These are phyloP conservation scores for Glarea lozoyensis DNA, from an alignment of 495 filamentous ascomycete species.

Conservation along the genomic window DNA sequence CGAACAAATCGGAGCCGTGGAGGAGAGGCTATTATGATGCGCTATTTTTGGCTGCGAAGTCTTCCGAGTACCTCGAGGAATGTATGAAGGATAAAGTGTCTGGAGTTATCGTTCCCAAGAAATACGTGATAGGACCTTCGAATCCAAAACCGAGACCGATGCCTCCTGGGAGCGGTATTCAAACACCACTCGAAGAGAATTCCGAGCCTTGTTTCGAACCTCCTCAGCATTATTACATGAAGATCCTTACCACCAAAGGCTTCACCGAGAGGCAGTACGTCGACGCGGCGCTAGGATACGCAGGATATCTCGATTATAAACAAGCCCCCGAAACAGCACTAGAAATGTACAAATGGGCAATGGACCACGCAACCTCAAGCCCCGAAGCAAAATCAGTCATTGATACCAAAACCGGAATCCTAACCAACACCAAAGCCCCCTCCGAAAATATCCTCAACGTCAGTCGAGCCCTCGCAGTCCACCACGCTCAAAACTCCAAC, in stretches of 20 bases:
- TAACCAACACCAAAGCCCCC: slow-evolving; percentile 42
- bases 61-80: slow-evolving; percentile 72
- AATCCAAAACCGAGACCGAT: slow-evolving; percentile 73
- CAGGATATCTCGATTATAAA: slow-evolving; percentile 76
- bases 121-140: slow-evolving; percentile 68
- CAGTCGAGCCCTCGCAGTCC: slow-evolving; percentile 67
- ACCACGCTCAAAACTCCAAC: slow-evolving; percentile 59
- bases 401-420: slow-evolving; percentile 49
- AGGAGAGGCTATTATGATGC: slow-evolving; percentile 72
- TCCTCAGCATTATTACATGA: slow-evolving; percentile 66
- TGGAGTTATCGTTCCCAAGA: slow-evolving; percentile 54
- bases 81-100: slow-evolving; percentile 61
- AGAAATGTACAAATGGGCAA: slow-evolving; percentile 61
- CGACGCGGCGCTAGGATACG: slow-evolving; percentile 72
- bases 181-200: slow-evolving; percentile 63
- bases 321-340: slow-evolving; percentile 47
- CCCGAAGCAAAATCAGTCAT: slow-evolving; percentile 39
- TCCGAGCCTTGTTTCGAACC: slow-evolving; percentile 53
- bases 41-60: slow-evolving; percentile 64
- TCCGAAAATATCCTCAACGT: slow-evolving; percentile 66
- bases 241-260: slow-evolving; percentile 66
- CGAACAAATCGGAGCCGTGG: slow-evolving; percentile 70
- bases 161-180: slow-evolving; percentile 43
- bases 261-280: slow-evolving; percentile 66
- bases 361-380: slow-evolving; percentile 50